Evolutionary conservation across 2,329 filamentous ascomycete species (phyloP).

Genomic region (Nothophaeocryptopus gaeumannii): DNA sequence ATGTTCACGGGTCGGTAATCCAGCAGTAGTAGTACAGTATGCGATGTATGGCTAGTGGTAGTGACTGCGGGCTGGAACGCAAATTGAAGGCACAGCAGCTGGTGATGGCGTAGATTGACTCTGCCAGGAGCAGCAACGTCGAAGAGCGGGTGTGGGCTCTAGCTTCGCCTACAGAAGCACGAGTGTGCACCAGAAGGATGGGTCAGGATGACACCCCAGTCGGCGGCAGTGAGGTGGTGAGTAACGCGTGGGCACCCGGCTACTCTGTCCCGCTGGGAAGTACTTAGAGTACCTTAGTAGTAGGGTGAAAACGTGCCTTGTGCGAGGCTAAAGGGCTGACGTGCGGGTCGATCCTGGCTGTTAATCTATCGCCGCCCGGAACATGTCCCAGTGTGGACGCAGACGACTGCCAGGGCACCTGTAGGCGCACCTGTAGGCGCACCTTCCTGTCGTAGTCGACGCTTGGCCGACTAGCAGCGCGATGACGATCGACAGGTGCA

Average conservation of each 20-base stretch:
- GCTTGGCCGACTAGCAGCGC: not conserved
- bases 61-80: conserved; percentile 10
- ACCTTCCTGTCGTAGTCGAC: not conserved
- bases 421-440: conserved; percentile 3
- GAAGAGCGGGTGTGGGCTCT: conserved; percentile 17
- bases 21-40: not conserved
- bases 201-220: conserved; percentile 14
- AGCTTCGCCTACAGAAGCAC: conserved; percentile 18
- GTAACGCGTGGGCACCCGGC: conserved; percentile 23
- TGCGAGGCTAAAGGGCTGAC: conserved; percentile 24
- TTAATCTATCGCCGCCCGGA: conserved; percentile 31
- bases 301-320: conserved; percentile 23
- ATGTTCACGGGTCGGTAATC: not conserved
- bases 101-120: conserved; percentile 24
- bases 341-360: conserved; percentile 29
- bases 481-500: conserved; percentile 23
- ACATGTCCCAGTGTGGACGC: conserved; percentile 21
- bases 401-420: too few species aligned
- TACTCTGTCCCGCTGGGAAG: conserved; percentile 18
- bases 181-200: conserved; percentile 16
- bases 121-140: conserved; percentile 14
- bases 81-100: conserved; percentile 22
- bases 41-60: too few species aligned
- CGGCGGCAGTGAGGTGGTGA: conserved; percentile 20
- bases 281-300: not conserved